A percentile compares a stretch with the other conserved stretches of the same genome.
Evolutionary conservation across 2,329 filamentous ascomycete genomes (phyloP).

Genomic region (Fusarium humuli): DNA sequence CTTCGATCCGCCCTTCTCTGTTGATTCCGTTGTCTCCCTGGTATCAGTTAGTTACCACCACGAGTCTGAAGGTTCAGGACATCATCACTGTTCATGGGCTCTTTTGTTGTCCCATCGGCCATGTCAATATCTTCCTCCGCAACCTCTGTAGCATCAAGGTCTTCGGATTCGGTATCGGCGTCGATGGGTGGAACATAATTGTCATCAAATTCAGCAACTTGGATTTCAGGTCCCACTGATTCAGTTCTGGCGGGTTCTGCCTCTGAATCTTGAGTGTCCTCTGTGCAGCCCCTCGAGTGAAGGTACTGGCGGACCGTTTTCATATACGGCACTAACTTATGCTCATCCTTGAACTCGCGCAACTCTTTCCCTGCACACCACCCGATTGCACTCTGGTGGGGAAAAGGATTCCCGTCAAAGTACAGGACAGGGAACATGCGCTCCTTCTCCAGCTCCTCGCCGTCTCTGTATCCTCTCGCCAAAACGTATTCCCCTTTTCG

Average conservation of each 20-base stretch:
- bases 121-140: not conserved
- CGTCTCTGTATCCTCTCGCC: conserved; percentile 20
- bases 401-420: conserved; percentile 38
- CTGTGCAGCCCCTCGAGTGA: not conserved
- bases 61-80: no score
- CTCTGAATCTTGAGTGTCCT: not conserved
- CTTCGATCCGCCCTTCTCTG: not conserved
- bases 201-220: not conserved
- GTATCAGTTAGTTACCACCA: not conserved
- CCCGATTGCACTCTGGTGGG: conserved; percentile 31
- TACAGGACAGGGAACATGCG: conserved; percentile 39
- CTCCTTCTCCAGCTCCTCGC: conserved; percentile 6
- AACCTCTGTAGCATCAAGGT: not conserved
- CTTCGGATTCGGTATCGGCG: not conserved
- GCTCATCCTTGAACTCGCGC: conserved; percentile 6
- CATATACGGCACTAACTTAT: conserved; percentile 10
- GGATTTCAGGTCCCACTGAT: not conserved
- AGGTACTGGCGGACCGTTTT: conserved; percentile 9
- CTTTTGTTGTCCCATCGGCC: not conserved
- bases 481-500: not conserved
- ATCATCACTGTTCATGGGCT: not conserved
- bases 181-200: not conserved
- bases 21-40: not conserved
- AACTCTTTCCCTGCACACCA: conserved; percentile 37
- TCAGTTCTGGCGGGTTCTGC: not conserved